A percentile compares a stretch with the other conserved stretches of the same genome.
Evolutionary conservation across 2,329 filamentous ascomycete genomes (phyloP).

Genomic region (Penicillium sp.): DNA sequence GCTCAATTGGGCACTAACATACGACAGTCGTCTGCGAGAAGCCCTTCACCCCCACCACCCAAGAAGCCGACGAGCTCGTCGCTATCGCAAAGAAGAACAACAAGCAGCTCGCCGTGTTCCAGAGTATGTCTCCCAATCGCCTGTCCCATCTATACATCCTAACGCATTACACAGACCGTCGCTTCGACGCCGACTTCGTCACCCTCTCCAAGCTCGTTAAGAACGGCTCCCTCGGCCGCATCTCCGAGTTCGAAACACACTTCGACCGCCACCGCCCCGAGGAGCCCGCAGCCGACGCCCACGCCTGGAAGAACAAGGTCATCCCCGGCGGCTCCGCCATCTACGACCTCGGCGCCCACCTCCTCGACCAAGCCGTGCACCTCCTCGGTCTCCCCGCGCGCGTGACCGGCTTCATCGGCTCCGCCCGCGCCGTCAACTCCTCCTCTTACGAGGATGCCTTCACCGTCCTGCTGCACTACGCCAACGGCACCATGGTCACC

Average conservation of each 20-base stretch:
- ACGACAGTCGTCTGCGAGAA: conserved; percentile 72
- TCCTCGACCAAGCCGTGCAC: conserved; percentile 73
- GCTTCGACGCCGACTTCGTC: conserved; percentile 77
- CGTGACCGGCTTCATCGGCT: conserved; percentile 69
- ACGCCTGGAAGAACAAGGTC: conserved; percentile 68
- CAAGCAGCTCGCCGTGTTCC: conserved; percentile 67
- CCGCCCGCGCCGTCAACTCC: conserved; percentile 63
- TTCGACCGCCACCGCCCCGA: conserved; percentile 73
- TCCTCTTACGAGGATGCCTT: conserved; percentile 52
- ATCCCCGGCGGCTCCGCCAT: conserved; percentile 68
- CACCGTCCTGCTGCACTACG: conserved; percentile 69
- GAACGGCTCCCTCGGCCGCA: conserved; percentile 64
- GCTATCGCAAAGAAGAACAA: conserved; percentile 54
- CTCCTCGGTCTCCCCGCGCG: conserved; percentile 69
- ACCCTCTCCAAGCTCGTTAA: conserved; percentile 66
- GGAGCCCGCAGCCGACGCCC: conserved; percentile 45
- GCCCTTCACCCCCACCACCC: conserved; percentile 73
- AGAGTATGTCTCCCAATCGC: conserved; percentile 50
- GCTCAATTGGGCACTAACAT: background rate
- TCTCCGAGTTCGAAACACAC: conserved; percentile 77
- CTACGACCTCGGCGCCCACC: conserved; percentile 75
- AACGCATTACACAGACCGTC: conserved; percentile 52
- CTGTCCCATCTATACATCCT: background rate
- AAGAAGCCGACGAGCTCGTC: conserved; percentile 67
- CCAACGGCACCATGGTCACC: conserved; percentile 64